Conservation (phyloP, 352 stramenopile genomes). For the Blastocystis sp. region DNA sequence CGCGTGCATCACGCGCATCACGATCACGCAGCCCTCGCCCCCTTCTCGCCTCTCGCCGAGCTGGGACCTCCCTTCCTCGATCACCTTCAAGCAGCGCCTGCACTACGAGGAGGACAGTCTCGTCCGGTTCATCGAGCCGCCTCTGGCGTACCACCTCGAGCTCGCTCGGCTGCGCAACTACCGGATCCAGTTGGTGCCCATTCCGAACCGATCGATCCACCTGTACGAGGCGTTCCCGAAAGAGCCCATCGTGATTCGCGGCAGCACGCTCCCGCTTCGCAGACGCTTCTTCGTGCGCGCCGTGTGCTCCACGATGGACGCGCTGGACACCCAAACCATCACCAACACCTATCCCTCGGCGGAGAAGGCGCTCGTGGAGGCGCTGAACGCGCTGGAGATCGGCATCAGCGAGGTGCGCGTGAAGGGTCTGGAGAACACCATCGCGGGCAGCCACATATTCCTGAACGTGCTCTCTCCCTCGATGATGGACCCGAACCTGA, state of each 20-base stretch:
- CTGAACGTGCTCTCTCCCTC: conserved; percentile 94
- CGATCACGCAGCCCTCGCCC: neutral
- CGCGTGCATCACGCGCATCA: conserved; percentile 22
- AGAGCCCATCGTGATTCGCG: conserved; percentile 83
- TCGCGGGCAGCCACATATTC: conserved; percentile 98
- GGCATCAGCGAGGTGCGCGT: conserved; percentile 89
- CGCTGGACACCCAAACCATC: conserved; percentile 78
- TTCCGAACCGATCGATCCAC: conserved; percentile 89
- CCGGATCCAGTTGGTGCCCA: conserved; percentile 87
- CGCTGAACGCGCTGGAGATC: conserved; percentile 94
- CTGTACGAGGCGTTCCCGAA: conserved; percentile 91
- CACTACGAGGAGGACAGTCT: conserved; percentile 95
- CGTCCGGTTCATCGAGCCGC: conserved; percentile 96
- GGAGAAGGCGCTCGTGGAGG: conserved; percentile 96
- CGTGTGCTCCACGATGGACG: conserved; percentile 85
- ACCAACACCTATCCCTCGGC: conserved; percentile 87
- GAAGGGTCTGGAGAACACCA: conserved; percentile 80
- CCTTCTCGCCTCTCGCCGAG: neutral
- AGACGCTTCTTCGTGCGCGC: conserved; percentile 93
- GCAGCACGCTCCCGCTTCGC: conserved; percentile 24
- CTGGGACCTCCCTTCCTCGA: conserved; percentile 79
- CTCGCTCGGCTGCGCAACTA: conserved; percentile 95
- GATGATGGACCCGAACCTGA: conserved; percentile 89
- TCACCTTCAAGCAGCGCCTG: conserved; percentile 84
- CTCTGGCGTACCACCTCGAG: conserved; percentile 96